A percentile compares a stretch with the other conserved stretches of the same genome.
These are phyloP conservation scores for Hordeum pubiflorum DNA, from an alignment of 202 grass and related monocot species.

Conservation along the genomic window DNA sequence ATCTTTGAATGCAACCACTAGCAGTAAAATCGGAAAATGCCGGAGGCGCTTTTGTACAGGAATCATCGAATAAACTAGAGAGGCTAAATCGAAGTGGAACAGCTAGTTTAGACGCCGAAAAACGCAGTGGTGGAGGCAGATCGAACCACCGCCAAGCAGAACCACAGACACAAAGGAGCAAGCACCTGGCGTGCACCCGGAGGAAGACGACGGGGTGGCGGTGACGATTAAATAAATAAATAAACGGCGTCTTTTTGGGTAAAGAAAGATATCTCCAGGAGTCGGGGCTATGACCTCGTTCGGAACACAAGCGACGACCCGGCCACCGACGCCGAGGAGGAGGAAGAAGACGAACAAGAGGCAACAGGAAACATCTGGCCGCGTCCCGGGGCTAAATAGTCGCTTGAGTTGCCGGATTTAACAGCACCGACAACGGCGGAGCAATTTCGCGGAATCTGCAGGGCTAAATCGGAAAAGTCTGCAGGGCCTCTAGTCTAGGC, in stretches of 20 bases:
- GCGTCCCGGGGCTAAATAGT: background rate
- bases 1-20: background rate
- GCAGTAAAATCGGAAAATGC: background rate
- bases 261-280: background rate
- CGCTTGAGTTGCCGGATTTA: background rate
- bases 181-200: background rate
- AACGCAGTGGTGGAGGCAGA: background rate
- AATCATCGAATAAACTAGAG: background rate
- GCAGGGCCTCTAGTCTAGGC: too few relatives aligned
- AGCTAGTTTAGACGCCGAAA: background rate
- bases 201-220: background rate
- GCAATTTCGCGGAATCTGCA: background rate
- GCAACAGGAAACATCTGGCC: background rate
- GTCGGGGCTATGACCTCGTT: background rate
- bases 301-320: background rate
- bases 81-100: background rate
- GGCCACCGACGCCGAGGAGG: background rate
- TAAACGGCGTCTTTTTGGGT: background rate
- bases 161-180: background rate
- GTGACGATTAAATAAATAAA: background rate
- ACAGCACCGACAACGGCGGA: background rate
- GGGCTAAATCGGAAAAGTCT: background rate
- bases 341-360: background rate
- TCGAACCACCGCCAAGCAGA: background rate
- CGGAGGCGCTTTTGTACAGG: background rate